Evolutionary conservation across 495 filamentous ascomycete genomes (phyloP).

Genomic region (Ramalina peruviana): DNA sequence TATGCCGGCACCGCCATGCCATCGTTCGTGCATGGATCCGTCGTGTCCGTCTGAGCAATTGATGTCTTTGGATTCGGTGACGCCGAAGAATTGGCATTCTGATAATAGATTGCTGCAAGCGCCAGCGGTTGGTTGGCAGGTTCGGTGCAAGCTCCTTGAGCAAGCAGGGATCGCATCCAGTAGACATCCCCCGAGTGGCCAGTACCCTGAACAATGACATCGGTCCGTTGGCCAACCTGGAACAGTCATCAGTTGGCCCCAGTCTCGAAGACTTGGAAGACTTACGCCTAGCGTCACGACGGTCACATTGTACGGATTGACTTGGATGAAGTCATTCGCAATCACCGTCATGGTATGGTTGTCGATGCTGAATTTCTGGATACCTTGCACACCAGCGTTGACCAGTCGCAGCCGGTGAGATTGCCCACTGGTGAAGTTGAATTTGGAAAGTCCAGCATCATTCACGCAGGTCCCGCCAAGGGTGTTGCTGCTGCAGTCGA

Average conservation of each 20-base stretch:
- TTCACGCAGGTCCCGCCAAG: slow-evolving; percentile 17
- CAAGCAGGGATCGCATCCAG: slow-evolving; percentile 26
- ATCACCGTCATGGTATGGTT: slow-evolving; percentile 24
- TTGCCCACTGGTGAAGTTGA: slow-evolving; percentile 29
- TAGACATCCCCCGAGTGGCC: slow-evolving; percentile 15
- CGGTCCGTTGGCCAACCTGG: slow-evolving; percentile 25
- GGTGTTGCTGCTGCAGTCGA: slow-evolving; percentile 9
- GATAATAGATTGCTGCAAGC: slow-evolving; percentile 27
- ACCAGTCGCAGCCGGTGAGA: slow-evolving; percentile 41
- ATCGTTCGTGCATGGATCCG: slow-evolving; percentile 19
- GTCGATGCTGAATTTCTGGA: slow-evolving; percentile 27
- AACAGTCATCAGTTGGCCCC: slow-evolving; percentile 17
- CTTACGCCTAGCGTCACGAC: slow-evolving; percentile 5
- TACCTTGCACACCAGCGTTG: slow-evolving; percentile 35
- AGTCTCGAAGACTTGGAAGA: neutral
- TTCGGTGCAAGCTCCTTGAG: slow-evolving; percentile 6
- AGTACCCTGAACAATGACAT: slow-evolving; percentile 25
- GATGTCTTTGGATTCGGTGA: slow-evolving; percentile 8
- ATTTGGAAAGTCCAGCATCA: slow-evolving; percentile 23
- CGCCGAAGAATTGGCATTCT: slow-evolving; percentile 17
- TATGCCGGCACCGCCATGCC: slow-evolving; percentile 16
- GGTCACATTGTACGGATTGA: slow-evolving; percentile 23
- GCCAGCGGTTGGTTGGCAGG: slow-evolving; percentile 15
- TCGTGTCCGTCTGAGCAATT: slow-evolving; percentile 5
- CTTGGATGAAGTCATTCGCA: slow-evolving; percentile 27